These are phyloP conservation scores for Exophiala alcalophila DNA, from an alignment of 2,329 filamentous ascomycete genomes.

Conservation along the genomic window DNA sequence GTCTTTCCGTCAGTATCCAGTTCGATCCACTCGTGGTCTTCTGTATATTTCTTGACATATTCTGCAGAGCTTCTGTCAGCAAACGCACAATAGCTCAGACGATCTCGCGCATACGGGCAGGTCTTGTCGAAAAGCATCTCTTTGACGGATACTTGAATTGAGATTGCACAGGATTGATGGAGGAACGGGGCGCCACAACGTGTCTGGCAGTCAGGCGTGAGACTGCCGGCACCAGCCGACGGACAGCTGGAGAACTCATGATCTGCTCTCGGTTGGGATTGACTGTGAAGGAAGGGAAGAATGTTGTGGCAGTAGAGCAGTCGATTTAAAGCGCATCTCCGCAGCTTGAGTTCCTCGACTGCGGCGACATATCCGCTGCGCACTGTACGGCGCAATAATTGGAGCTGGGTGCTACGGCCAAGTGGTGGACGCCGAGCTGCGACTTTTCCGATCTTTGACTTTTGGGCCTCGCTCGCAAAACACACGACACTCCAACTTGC, in stretches of 20 bases:
- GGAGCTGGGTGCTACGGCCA: constrained; percentile 3
- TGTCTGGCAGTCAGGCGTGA: constrained; percentile 9
- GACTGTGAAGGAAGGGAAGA: not conserved
- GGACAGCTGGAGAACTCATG: constrained; percentile 17
- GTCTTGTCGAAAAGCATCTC: constrained; percentile 21
- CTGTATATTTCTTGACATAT: constrained; percentile 76
- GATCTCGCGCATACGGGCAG: constrained; percentile 17
- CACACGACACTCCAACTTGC: not conserved
- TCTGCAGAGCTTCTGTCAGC: constrained; percentile 32
- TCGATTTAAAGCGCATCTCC: not conserved
- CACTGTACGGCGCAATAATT: constrained; percentile 3
- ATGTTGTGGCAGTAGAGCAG: not conserved
- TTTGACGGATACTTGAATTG: constrained; percentile 6
- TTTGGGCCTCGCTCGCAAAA: not conserved
- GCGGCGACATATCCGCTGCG: constrained; percentile 11
- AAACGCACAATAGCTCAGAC: not conserved
- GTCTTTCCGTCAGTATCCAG: constrained; percentile 76
- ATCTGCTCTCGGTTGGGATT: constrained; percentile 1
- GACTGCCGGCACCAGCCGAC: constrained; percentile 18
- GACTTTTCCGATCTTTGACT: constrained; percentile 6
- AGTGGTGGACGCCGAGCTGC: constrained; percentile 2
- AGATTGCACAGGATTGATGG: constrained; percentile 2
- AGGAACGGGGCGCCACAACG: constrained; percentile 7
- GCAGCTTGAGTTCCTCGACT: too few relatives aligned
- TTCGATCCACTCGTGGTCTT: constrained; percentile 98